Percentiles rank a stretch among this genome's conserved stretches.
These are phyloP conservation scores for Adenanthera pavonina DNA, from an alignment of 306 rosid species.

Conservation along the genomic window DNA sequence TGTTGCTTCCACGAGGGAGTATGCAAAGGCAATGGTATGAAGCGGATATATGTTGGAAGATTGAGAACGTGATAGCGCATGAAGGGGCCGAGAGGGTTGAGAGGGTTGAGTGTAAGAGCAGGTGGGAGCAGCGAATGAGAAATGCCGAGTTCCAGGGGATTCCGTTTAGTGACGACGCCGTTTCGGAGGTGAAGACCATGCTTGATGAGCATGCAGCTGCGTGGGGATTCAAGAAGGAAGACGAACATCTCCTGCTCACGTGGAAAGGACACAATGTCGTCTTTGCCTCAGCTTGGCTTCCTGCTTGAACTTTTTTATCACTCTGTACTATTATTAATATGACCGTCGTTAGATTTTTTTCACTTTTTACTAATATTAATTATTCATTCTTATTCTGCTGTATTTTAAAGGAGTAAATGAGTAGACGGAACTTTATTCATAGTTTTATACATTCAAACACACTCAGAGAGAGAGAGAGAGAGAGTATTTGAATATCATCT, in stretches of 20 bases:
- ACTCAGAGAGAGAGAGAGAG: too few species aligned
- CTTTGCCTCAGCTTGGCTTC: conserved; percentile 87
- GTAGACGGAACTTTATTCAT: background rate
- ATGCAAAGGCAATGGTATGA: conserved; percentile 91
- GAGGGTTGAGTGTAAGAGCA: conserved; percentile 59
- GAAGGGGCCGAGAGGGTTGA: conserved; percentile 87
- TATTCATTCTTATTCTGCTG: background rate
- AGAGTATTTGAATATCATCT: too few species aligned
- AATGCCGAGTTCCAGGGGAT: conserved; percentile 62
- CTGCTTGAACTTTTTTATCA: conserved; percentile 36
- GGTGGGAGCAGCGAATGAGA: conserved; percentile 81
- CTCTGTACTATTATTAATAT: background rate
- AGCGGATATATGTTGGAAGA: conserved; percentile 79
- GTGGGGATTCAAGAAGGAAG: conserved; percentile 94
- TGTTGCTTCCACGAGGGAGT: conserved; percentile 74
- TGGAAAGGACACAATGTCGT: conserved; percentile 97
- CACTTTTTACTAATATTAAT: background rate
- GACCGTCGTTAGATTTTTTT: background rate
- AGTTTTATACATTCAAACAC: too few species aligned
- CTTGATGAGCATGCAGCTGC: conserved; percentile 95
- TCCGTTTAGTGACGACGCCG: conserved; percentile 64
- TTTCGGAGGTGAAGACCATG: conserved; percentile 76
- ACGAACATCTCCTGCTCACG: conserved; percentile 73
- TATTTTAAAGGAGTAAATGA: background rate
- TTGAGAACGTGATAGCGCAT: conserved; percentile 81